Conservation (phyloP, 169 alveolate genomes). For the Plasmodium coatneyi region DNA sequence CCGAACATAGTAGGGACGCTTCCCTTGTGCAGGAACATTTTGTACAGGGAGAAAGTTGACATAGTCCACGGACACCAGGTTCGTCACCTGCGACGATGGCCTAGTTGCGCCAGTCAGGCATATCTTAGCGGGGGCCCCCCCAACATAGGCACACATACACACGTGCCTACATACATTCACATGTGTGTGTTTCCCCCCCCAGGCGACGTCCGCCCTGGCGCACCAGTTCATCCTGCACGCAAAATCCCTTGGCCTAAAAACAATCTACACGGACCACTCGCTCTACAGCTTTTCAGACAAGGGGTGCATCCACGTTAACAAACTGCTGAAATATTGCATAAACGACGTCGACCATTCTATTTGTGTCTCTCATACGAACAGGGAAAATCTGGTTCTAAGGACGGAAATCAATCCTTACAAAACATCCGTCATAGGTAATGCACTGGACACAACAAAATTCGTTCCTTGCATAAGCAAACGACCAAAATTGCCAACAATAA, state of each 20-base stretch:
- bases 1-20: constrained; percentile 79
- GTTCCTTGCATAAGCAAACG: constrained; percentile 83
- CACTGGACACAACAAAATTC: constrained; percentile 84
- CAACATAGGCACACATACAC: not conserved
- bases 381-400: constrained; percentile 97
- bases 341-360: constrained; percentile 90
- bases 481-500: constrained; percentile 88
- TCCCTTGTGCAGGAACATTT: constrained; percentile 91
- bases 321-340: constrained; percentile 85
- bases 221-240: constrained; percentile 75
- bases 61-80: constrained; percentile 91
- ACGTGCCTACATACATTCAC: not conserved
- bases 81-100: not conserved
- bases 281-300: constrained; percentile 96
- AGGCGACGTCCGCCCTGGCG: constrained; percentile 68
- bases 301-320: constrained; percentile 95
- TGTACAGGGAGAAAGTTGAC: constrained; percentile 96
- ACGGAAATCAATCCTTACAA: constrained; percentile 93
- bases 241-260: constrained; percentile 81
- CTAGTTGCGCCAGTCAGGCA: not conserved
- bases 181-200: not conserved
- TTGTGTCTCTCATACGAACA: constrained; percentile 95
- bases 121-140: not conserved
- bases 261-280: constrained; percentile 99
- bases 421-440: constrained; percentile 92